phyloP scores from a whole-genome alignment of 371 early-diverging fungal genomes.

The Zychaea mexicana region DNA sequence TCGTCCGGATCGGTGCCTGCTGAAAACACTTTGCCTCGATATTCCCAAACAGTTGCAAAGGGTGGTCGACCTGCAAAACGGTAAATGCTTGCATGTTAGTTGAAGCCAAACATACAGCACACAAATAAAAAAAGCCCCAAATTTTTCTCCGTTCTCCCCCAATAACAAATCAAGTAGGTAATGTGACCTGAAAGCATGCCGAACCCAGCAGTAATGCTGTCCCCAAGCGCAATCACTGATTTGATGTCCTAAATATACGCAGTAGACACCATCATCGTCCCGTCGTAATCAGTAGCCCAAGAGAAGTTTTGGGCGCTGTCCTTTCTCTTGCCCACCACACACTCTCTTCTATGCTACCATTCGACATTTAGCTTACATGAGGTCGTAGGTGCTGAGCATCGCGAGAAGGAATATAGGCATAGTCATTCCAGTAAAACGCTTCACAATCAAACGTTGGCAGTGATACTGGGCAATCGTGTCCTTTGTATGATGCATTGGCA shows the following conservation, averaged over 20 bases:
- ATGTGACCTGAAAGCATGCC: conserved; percentile 51
- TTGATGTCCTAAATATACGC: conserved; percentile 55
- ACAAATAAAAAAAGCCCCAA: no score
- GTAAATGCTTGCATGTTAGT: not conserved
- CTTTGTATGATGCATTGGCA: conserved; percentile 25
- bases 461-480: conserved; percentile 34
- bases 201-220: conserved; percentile 74
- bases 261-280: no score
- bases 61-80: conserved; percentile 48
- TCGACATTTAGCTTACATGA: conserved; percentile 35
- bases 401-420: conserved; percentile 29
- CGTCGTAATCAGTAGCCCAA: no score
- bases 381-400: conserved; percentile 60
- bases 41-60: conserved; percentile 56
- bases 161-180: not conserved
- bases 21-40: conserved; percentile 68
- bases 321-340: not conserved
- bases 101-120: no score
- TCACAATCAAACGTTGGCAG: conserved; percentile 49
- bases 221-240: conserved; percentile 69
- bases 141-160: not conserved
- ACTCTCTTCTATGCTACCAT: not conserved
- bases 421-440: conserved; percentile 46
- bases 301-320: no score
- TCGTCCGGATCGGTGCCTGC: conserved; percentile 62